Conservation (phyloP, 2,329 filamentous ascomycete genomes). For the Alternaria sp. region DNA sequence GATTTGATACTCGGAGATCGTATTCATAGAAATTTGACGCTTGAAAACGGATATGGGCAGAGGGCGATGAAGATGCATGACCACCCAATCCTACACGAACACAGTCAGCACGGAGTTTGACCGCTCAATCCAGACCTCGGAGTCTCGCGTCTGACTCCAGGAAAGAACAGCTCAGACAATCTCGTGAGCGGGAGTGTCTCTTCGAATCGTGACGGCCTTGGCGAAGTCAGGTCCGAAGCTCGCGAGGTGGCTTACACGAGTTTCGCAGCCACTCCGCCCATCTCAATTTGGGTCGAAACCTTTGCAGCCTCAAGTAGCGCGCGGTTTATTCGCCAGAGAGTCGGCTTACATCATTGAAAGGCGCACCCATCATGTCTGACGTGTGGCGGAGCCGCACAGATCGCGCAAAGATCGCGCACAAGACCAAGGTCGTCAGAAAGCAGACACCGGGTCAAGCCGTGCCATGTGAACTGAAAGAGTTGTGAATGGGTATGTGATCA, state of each 20-base stretch:
- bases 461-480: neutral
- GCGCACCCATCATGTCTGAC: neutral
- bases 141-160: neutral
- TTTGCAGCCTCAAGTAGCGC: neutral
- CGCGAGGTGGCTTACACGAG: neutral
- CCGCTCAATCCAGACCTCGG: neutral
- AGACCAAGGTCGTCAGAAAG: neutral
- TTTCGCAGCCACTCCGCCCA: neutral
- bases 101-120: conserved; percentile 3
- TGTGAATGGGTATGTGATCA: neutral
- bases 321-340: neutral
- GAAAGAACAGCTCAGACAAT: neutral
- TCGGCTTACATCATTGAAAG: neutral
- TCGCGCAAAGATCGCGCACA: neutral
- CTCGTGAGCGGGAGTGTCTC: neutral
- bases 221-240: neutral
- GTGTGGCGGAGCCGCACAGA: neutral
- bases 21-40: neutral
- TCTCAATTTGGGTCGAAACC: too few species aligned
- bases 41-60: neutral
- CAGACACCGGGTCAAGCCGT: neutral
- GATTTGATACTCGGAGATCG: conserved; percentile 3
- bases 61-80: neutral
- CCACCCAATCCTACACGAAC: neutral
- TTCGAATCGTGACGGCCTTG: neutral